Conservation (phyloP, 768 basidiomycete species). For the Tricholoma sp. region DNA sequence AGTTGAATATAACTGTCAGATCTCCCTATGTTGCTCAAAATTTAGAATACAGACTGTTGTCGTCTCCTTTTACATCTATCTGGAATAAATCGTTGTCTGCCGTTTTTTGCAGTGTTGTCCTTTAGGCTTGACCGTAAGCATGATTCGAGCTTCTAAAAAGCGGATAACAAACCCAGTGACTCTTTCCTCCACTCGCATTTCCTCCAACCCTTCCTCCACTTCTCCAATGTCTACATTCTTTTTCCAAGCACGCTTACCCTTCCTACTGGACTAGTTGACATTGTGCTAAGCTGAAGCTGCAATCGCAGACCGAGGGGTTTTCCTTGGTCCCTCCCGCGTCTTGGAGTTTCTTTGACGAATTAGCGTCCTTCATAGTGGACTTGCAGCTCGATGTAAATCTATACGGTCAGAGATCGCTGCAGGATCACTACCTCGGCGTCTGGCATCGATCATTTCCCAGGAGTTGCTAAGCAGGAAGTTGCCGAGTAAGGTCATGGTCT, state of each 20-base stretch:
- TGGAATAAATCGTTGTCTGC: constrained; percentile 73
- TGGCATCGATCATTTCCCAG: no score
- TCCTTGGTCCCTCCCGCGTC: background rate
- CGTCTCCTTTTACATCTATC: constrained; percentile 77
- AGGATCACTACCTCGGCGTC: no score
- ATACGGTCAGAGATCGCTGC: no score
- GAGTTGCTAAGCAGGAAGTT: no score
- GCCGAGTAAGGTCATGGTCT: no score
- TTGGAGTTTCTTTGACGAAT: background rate
- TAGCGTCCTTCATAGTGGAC: background rate
- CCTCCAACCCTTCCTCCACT: constrained; percentile 74
- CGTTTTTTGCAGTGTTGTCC: constrained; percentile 60
- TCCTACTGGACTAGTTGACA: constrained; percentile 74
- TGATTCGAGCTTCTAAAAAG: background rate
- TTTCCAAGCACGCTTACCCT: constrained; percentile 91
- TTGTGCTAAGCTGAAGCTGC: constrained; percentile 60
- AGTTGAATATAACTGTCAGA: background rate
- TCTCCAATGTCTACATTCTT: constrained; percentile 87
- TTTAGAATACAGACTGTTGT: constrained; percentile 45
- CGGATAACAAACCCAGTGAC: constrained; percentile 58
- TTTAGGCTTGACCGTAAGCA: constrained; percentile 19
- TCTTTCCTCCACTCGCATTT: constrained; percentile 74
- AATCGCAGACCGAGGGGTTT: constrained; percentile 22
- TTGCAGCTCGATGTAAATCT: no score
- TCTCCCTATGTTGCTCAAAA: background rate